Base-by-base conservation (phyloP, 768 basidiomycete genomes). In the Rubroboletus pulcherrimus region DNA sequence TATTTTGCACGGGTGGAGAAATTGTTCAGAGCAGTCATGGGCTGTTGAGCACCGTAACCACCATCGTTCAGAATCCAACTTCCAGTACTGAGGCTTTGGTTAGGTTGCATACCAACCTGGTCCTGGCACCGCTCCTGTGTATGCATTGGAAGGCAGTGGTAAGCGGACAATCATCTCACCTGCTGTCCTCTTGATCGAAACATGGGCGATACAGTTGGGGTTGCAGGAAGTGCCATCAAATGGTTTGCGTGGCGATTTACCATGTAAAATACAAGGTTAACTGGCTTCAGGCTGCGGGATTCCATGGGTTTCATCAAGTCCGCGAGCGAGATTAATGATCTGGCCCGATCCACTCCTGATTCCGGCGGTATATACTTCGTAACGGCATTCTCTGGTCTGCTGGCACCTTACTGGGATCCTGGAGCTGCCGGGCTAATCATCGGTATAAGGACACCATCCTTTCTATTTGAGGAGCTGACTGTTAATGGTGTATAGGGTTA, bases 391-490 rank as follows among this genome's bases (percentile, higher is more conserved):
- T 89, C 88, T 39, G 97, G 97, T 53, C 79, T 99, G 26, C 84
- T 99, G 29, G 97, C 97, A 19, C 97, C 97, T 7, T 97, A 93
- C 74, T 98, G 97, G 97, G 97, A 99, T 71, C 84, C 93, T 29
- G 84, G 86, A 30, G 97, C 97, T 30, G 88, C 87, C 19, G 93
- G 93, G 0, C 71, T 90, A 39, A 77, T 97, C 43, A 93, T 97
- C 56, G 93, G 90, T 81, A 60, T 26, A 56, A 43, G 8, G 5
- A 46, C n/a, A 26, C 15, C 17, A 69, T 30, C 21, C 39, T n/a
- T 49, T 34, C 7, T 49, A 9, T 26, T 24, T 1, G 8, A 5
- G 5, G 11, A 38, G 40, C 56, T 48, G 5, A 69, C 29, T 42
- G 29, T 26, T 10, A 5, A 43, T 24, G 26, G 26, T 21, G 24